Evolutionary conservation across 805 yeast genomes (phyloP).

Genomic region (Starmera quercuum): DNA sequence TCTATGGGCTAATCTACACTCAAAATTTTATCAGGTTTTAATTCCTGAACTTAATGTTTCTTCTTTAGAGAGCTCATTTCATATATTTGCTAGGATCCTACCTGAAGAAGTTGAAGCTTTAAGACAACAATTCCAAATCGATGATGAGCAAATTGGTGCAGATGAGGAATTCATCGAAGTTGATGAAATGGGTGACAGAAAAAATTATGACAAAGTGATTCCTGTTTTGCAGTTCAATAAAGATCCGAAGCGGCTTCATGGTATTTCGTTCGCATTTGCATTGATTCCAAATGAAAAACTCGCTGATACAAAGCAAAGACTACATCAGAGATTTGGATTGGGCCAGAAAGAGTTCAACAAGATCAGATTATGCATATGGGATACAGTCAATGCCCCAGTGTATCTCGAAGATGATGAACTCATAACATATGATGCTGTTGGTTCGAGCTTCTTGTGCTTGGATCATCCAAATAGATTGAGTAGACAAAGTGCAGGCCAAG

Average conservation of each 20-base stretch:
- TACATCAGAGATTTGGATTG: conserved; percentile 64
- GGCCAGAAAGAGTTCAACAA: conserved; percentile 77
- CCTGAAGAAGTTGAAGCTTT: conserved; percentile 31
- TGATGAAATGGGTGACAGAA: conserved; percentile 7
- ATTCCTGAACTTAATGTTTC: conserved; percentile 30
- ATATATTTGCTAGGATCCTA: conserved; percentile 38
- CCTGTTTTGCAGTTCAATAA: conserved; percentile 75
- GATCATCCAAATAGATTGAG: conserved; percentile 83
- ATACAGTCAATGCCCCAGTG: conserved; percentile 23
- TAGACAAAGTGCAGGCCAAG: conserved; percentile 42
- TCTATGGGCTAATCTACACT: conserved; percentile 45
- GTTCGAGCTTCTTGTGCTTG: conserved; percentile 56
- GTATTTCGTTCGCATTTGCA: conserved; percentile 80
- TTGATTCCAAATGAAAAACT: conserved; percentile 61
- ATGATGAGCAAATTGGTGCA: conserved; percentile 8
- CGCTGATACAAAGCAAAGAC: conserved; percentile 52
- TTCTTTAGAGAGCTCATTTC: conserved; percentile 26
- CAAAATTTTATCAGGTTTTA: conserved; percentile 28
- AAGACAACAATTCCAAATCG: conserved; percentile 14
- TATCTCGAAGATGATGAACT: conserved; percentile 47
- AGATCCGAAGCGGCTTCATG: conserved; percentile 58
- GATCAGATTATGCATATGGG: conserved; percentile 41
- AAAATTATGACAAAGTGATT: conserved; percentile 34
- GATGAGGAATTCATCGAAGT: conserved; percentile 14
- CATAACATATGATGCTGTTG: conserved; percentile 47